phyloP scores from a whole-genome alignment of 2,329 filamentous ascomycete genomes.

The Cytospora mali region DNA sequence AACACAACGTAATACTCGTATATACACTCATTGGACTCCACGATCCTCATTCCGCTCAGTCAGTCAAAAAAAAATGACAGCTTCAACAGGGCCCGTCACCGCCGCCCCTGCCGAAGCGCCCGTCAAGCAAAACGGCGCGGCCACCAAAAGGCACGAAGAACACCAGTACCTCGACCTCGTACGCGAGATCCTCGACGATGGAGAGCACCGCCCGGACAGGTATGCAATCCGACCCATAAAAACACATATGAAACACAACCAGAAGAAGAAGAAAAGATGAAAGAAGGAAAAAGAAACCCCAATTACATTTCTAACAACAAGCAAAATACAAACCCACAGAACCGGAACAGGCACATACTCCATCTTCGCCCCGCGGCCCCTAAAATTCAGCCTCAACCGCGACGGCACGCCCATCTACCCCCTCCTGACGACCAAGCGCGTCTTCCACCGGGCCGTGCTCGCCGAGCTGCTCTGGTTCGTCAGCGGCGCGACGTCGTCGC shows the following conservation, averaged over 20 bases:
- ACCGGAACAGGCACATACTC: constrained; percentile 93
- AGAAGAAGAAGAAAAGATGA: too few relatives aligned
- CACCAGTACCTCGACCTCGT: constrained; percentile 92
- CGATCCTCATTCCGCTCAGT: fast-evolving
- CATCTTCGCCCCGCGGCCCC: constrained; percentile 81
- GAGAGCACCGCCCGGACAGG: constrained; percentile 89
- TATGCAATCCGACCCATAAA: constrained; percentile 39
- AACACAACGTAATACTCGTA: neutral
- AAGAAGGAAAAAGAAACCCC: neutral
- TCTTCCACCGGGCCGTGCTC: constrained; percentile 87
- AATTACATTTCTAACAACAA: too few relatives aligned
- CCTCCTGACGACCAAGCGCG: constrained; percentile 94
- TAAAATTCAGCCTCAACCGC: constrained; percentile 82
- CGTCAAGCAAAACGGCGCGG: constrained; percentile 10
- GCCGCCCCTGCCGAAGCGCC: constrained; percentile 2
- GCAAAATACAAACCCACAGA: constrained; percentile 43
- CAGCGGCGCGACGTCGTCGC: constrained; percentile 77
- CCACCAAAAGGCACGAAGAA: constrained; percentile 70
- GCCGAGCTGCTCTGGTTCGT: constrained; percentile 97
- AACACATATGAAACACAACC: too few relatives aligned
- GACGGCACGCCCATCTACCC: constrained; percentile 70
- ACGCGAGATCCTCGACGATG: constrained; percentile 76
- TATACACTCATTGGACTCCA: neutral
- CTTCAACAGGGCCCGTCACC: constrained; percentile 16
- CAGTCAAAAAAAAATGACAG: constrained; percentile 13